A percentile compares a stretch with the other conserved stretches of the same genome.
These are phyloP conservation scores for Botrytis sinoallii DNA, from an alignment of 2,329 filamentous ascomycete genomes.

Conservation along the genomic window DNA sequence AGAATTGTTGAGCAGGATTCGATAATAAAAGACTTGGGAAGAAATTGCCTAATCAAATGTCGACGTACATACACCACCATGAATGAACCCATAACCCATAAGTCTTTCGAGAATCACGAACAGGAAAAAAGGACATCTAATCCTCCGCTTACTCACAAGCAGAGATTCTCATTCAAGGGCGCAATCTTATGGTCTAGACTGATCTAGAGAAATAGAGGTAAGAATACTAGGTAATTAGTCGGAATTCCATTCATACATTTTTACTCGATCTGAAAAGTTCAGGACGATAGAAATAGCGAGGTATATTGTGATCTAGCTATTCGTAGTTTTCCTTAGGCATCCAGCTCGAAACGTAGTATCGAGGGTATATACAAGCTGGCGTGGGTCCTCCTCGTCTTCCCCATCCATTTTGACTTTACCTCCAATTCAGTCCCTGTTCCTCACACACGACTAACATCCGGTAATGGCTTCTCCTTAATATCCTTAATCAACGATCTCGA, in stretches of 20 bases:
- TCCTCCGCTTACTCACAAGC: too few species aligned
- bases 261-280: background rate
- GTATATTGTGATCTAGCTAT: background rate
- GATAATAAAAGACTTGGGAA: background rate
- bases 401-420: background rate
- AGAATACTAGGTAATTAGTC: background rate
- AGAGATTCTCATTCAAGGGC: too few species aligned
- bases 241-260: background rate
- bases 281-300: background rate
- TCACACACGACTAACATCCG: background rate
- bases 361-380: background rate
- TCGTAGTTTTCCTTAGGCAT: background rate
- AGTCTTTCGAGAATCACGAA: too few species aligned
- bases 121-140: too few species aligned
- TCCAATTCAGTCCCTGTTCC: background rate
- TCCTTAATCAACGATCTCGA: slow-evolving; percentile 57
- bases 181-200: background rate
- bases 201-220: background rate
- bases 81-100: too few species aligned
- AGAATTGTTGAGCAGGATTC: too few species aligned
- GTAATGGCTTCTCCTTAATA: slow-evolving; percentile 46
- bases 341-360: background rate
- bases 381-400: background rate
- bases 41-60: background rate
- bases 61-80: background rate